These are phyloP conservation scores for Athelia psychrophila DNA, from an alignment of 1,284 basidiomycete species.

Conservation along the genomic window DNA sequence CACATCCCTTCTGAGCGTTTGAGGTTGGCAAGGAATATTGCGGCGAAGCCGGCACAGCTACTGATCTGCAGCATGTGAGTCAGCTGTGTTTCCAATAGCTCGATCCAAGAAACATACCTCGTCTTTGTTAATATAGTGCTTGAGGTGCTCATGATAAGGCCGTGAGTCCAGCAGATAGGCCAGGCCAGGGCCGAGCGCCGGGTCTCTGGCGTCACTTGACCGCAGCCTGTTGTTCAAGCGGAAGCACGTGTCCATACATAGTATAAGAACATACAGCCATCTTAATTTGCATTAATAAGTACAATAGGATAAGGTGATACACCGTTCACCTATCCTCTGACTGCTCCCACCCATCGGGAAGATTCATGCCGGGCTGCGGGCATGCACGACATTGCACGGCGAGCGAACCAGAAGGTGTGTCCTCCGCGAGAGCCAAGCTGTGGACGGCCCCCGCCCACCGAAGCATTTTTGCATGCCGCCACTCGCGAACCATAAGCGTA, in stretches of 20 bases:
- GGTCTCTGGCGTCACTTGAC: conserved; percentile 7
- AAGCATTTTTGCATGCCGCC: conserved; percentile 17
- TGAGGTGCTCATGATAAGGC: conserved; percentile 9
- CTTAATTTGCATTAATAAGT: conserved; percentile 7
- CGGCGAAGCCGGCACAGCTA: conserved; percentile 9
- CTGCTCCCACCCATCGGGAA: conserved; percentile 17
- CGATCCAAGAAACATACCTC: conserved; percentile 1
- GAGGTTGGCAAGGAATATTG: conserved; percentile 14
- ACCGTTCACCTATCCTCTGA: conserved; percentile 13
- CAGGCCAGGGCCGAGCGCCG: conserved; percentile 8
- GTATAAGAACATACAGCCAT: conserved; percentile 17
- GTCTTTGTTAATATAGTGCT: not conserved
- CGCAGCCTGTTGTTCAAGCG: conserved; percentile 11
- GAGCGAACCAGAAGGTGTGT: conserved; percentile 17
- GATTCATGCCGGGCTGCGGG: conserved; percentile 22
- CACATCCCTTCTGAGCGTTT: conserved; percentile 4
- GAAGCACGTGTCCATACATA: conserved; percentile 26
- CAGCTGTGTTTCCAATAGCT: not conserved
- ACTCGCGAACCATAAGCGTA: conserved; percentile 12
- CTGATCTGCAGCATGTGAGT: conserved; percentile 5
- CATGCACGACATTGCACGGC: no score
- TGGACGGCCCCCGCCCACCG: conserved; percentile 21
- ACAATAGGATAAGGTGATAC: conserved; percentile 3
- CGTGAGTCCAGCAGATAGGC: conserved; percentile 18
- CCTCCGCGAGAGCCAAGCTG: conserved; percentile 13